Conservation (phyloP, 805 yeast species). For the Starmera dryadoides region DNA sequence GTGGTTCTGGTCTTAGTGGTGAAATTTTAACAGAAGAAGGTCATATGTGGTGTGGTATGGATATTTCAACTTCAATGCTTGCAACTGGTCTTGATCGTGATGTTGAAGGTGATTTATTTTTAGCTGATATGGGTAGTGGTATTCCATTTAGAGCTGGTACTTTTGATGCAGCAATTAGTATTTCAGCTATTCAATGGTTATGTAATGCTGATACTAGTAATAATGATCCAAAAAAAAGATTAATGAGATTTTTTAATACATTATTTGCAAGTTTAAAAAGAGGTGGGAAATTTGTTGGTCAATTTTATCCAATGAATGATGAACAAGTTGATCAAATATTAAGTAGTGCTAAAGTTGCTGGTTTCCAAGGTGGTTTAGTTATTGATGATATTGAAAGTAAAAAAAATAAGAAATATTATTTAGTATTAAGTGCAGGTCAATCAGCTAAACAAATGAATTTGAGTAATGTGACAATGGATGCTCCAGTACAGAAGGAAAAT, state of each 20-base stretch:
- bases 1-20: slow-evolving; percentile 95
- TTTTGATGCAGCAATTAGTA: slow-evolving; percentile 93
- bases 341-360: slow-evolving; percentile 84
- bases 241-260: slow-evolving; percentile 78
- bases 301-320: slow-evolving; percentile 91
- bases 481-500: slow-evolving; percentile 39
- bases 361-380: slow-evolving; percentile 93
- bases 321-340: slow-evolving; percentile 72
- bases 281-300: slow-evolving; percentile 97
- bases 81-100: slow-evolving; percentile 91
- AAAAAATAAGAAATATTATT: slow-evolving; percentile 83
- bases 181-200: slow-evolving; percentile 95
- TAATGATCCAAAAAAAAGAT: slow-evolving; percentile 78
- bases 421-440: slow-evolving; percentile 83
- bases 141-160: slow-evolving; percentile 94
- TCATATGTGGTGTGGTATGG: slow-evolving; percentile 93
- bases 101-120: slow-evolving; percentile 85
- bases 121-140: slow-evolving; percentile 91
- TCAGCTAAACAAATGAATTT: slow-evolving; percentile 71
- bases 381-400: slow-evolving; percentile 91
- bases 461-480: slow-evolving; percentile 76
- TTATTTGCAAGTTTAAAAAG: slow-evolving; percentile 78
- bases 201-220: slow-evolving; percentile 87
- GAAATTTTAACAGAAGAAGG: slow-evolving; percentile 93
- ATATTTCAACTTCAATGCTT: slow-evolving; percentile 91